A percentile compares a stretch with the other conserved stretches of the same genome.
These are phyloP conservation scores for Hysterangium stoloniferum DNA, from an alignment of 768 basidiomycete genomes.

Conservation along the genomic window DNA sequence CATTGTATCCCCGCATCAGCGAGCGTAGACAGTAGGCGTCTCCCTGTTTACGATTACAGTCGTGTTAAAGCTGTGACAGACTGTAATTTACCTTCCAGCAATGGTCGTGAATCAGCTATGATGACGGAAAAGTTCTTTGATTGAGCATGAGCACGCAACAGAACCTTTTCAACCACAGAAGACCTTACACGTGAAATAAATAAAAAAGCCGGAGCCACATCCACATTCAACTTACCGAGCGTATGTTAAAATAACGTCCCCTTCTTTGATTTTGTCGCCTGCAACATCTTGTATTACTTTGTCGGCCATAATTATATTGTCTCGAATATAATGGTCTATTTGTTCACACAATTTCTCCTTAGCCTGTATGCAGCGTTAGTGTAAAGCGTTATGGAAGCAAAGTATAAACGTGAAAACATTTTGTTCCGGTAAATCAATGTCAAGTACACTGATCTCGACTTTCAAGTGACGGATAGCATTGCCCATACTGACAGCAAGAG, in stretches of 20 bases:
- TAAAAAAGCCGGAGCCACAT: not conserved
- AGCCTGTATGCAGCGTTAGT: constrained; percentile 51
- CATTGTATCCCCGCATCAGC: constrained; percentile 67
- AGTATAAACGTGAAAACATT: constrained; percentile 54
- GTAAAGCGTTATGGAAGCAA: constrained; percentile 1
- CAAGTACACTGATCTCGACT: constrained; percentile 85
- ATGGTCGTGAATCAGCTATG: constrained; percentile 89
- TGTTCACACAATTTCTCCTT: constrained; percentile 75
- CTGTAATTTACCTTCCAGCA: constrained; percentile 63
- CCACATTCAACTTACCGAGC: constrained; percentile 51
- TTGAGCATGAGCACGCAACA: constrained; percentile 66
- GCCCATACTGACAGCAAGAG: constrained; percentile 91
- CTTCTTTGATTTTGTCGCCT: constrained; percentile 88
- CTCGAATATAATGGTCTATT: constrained; percentile 90
- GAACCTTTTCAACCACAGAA: constrained; percentile 86
- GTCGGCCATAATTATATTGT: constrained; percentile 88
- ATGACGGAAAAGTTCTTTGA: constrained; percentile 84
- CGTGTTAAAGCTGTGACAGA: constrained; percentile 1
- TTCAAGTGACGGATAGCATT: constrained; percentile 93
- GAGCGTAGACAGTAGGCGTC: constrained; percentile 63
- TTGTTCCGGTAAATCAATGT: constrained; percentile 91
- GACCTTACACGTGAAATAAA: constrained; percentile 49
- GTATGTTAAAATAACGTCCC: constrained; percentile 88
- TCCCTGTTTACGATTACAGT: constrained; percentile 42
- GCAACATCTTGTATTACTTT: constrained; percentile 88